A percentile compares a stretch with the other conserved stretches of the same genome.
Conservation (phyloP, 2,329 filamentous ascomycete species). For the Penicillium corylophilum region DNA sequence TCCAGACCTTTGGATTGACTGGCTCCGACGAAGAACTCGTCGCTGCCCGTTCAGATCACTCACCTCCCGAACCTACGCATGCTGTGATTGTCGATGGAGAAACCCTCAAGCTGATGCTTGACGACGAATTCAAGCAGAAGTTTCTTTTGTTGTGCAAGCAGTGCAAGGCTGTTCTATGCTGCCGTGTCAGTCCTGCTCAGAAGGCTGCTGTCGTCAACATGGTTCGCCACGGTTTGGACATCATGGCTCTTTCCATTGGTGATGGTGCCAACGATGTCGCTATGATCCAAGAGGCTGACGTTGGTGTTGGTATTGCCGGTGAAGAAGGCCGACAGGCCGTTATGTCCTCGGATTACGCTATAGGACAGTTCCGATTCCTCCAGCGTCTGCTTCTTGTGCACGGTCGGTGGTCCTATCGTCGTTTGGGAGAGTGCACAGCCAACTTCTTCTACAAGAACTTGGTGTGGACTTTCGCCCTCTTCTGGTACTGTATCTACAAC, state of each 20-base stretch:
- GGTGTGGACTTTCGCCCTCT: slow-evolving; percentile 93
- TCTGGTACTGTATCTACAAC: slow-evolving; percentile 96
- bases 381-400: slow-evolving; percentile 84
- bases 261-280: slow-evolving; percentile 95
- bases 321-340: slow-evolving; percentile 88
- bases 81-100: slow-evolving; percentile 95
- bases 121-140: slow-evolving; percentile 80
- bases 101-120: slow-evolving; percentile 81
- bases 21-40: slow-evolving; percentile 84
- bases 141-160: slow-evolving; percentile 95
- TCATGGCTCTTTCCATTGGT: slow-evolving; percentile 92
- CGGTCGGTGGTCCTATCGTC: slow-evolving; percentile 93
- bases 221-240: slow-evolving; percentile 91
- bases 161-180: slow-evolving; percentile 94
- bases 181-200: slow-evolving; percentile 92
- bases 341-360: slow-evolving; percentile 95
- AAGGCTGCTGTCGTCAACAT: slow-evolving; percentile 96
- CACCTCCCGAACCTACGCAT: slow-evolving; percentile 82
- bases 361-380: slow-evolving; percentile 89
- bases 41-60: slow-evolving; percentile 76
- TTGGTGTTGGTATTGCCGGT: slow-evolving; percentile 94
- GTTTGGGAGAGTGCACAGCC: slow-evolving; percentile 87
- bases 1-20: slow-evolving; percentile 72
- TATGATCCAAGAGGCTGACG: slow-evolving; percentile 96
- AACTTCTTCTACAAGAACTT: slow-evolving; percentile 99